Base-by-base conservation (phyloP, 1,139 yeast genomes). In the Suhomyces terraborum region DNA sequence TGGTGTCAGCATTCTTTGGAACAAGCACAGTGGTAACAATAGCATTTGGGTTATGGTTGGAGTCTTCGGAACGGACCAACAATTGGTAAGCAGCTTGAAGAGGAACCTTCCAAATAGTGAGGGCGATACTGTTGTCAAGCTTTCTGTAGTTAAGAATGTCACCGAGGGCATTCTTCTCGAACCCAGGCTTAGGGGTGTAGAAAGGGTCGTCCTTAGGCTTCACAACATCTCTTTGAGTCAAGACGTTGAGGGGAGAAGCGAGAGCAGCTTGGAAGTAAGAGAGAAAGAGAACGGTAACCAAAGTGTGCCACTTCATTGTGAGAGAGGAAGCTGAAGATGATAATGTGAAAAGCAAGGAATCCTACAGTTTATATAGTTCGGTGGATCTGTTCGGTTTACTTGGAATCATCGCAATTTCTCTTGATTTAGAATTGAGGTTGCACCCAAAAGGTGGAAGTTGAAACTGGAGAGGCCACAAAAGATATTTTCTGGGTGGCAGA, bases 1-100 rank as follows among this genome's bases (percentile, higher is more conserved):
- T 47, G 9, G 59, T 49, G 42, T 67, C 62, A 4, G 65, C 64
- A 41, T 64, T 57, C 38, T 50, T 52, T 1, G 74, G 71, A 43
- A 56, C 58, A 7, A 64, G 48, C 2, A 67, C 45, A 0, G 73
- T 65, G 9, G 68, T 51, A 8, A 61, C 63, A 22, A 66, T 56
- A 3, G 60, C 66, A 13, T 51, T 56, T 6, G 75, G 59, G 18
- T 59, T 54, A 2, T 68, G 71, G 29, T 52, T 49, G 4, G 64
- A 46, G 45, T 68, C 71, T 27, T 60, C 54, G 12, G 72, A 59
- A 42, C 73, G 54, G 2, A 65, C 61, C 41, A 66, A 47, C 18
- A 64, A 45, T 49, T 68, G 73, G 63, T 66, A 66, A 8, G 63
- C 46, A 35, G 52, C 52, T 26, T 58, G 21, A 8, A 27, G n/a